Base-by-base conservation (phyloP, 306 rosid genomes). In the Lotus japonicus region DNA sequence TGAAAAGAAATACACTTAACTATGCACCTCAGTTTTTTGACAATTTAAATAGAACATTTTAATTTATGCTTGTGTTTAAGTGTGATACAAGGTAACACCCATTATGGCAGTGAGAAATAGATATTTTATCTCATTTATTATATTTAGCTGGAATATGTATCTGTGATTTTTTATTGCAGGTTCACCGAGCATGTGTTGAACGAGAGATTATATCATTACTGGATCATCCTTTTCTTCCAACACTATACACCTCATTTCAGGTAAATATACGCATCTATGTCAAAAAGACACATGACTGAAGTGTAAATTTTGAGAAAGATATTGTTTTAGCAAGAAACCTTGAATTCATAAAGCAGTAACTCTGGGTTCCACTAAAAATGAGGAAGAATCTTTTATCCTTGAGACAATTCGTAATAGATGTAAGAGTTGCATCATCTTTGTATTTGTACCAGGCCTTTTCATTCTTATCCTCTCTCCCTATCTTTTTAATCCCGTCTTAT, bases 171-270 rank as follows among this genome's bases (percentile, higher is more conserved):
- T 66, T 31, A 14, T 78, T 77, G 73, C 92, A 94, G 98, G 98
- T 94, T 77, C 98, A 94, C 71, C 84, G 98, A 57, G 91, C 95
- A 51, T 94, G 98, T 77, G 73, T 85, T 52, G 98, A 94, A 77
- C 82, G 97, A 84, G 96, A 90, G 66, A 86, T 94, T 73, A 86
- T 94, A 77, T 83, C 98, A 3, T 78, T 82, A 64, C 83, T 94
- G 56, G 98, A 94, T 68, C 98, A 94, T 84, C 98, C 98, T 72
- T 90, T 94, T 81, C 95, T 94, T 78, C 98, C 97, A 64, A 56
- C 98, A 0, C 79, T 94, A 9, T 94, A 94, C 86, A 73, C 96
- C 68, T 94, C 98, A 76, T 94, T 90, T 82, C 90, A 90, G 96
- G 98, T 94, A 71, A 49, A 70, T 70, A 70, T 45, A 58, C 11